Base-by-base conservation (phyloP, 495 filamentous ascomycete genomes). In the Annulohypoxylon bovei region DNA sequence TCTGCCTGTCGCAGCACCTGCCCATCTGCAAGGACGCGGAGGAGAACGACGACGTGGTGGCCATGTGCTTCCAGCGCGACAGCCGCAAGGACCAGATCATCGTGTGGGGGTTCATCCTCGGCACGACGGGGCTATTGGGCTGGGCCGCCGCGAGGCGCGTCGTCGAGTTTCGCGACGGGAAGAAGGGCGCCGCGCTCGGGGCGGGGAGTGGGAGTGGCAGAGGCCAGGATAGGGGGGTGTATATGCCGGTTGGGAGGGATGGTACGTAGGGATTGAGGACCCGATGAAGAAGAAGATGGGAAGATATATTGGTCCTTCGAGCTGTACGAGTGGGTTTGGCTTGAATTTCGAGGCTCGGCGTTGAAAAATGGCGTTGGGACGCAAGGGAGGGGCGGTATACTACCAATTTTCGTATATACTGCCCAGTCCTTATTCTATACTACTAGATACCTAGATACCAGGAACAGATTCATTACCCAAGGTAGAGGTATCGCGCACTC, bases 61-160 rank as follows among this genome's bases (percentile, higher is more conserved):
- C 95, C 14, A 92, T 88, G 22, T 99, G 95, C 79, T 98, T 98
- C 80, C 94, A 97, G 79, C 86, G 95, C 66, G 95, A 98, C 77
- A 94, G 91, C 28, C 82, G 86, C 61, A 97, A 97, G 80, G 95
- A 97, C 73, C 86, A 93, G 78, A 86, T 94, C 32, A 94, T 99
- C 25, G 94, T 99, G 0, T 92, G 94, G 76, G 90, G 94, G 4
- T 99, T 99, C 76, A 93, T 99, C 23, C 80, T 94, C 62, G 90
- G 92, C 33, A 98, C 94, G 4, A 84, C 88, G n/a, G 92, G 92
- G 2, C 76, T 99, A 68, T 81, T 98, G 59, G 85, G 83, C 30
- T 98, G 92, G 88, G 95, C 95, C 1, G 87, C 86, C 14, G 78
- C 91, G 16, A 89, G 75, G 77, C 78, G 77, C 30, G 60, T 81